Base-by-base conservation (phyloP, 257 asterid species). In the Cruciata laevipes region DNA sequence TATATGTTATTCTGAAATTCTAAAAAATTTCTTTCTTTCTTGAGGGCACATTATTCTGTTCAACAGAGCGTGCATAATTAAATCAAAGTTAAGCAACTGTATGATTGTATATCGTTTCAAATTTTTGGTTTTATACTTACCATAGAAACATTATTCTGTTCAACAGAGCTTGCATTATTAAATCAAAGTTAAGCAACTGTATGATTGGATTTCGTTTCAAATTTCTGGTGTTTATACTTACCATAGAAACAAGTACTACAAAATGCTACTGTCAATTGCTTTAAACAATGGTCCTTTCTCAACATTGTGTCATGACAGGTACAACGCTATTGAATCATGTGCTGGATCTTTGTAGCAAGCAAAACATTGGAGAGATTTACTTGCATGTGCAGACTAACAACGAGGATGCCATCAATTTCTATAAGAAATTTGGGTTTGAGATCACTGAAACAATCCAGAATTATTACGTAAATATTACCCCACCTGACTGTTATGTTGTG, bases 381-480 rank as follows among this genome's bases (percentile, higher is more conserved):
- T 76, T 94, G 82, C 99, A 90, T 9, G 96, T 90, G 79, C 97
- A 90, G 87, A 94, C 95, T 6, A 90, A 85, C 83, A 93, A 90
- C 30, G 95, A 93, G 12, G 95, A 94, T 10, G 99, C 93, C 71
- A 94, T 94, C 81, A 87, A 85, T 63, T 94, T 90, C 83, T 94
- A 90, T 83, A 77, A 83, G 89, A 94, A 90, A 73, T 90, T 88
- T 6, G 95, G 92, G 51, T 94, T 94, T 31, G 95, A 86, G 75
- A 87, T 90, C 77, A 86, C 99, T 13, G 95, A 83, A 14, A 90
- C 95, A 27, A 88, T 94, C 78, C 83, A 76, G 66, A 94, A 90
- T 83, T 94, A 90, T 70, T 94, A 90, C 71, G 84, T 88, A 55
- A 90, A 94, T 65, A 90, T 90, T 13, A 86, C 95, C 17, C 97